Evolutionary conservation across 129 eudicot species (phyloP), one percentile per base, ranked within the genome.

Genomic region (Pulicaria dysenterica): DNA sequence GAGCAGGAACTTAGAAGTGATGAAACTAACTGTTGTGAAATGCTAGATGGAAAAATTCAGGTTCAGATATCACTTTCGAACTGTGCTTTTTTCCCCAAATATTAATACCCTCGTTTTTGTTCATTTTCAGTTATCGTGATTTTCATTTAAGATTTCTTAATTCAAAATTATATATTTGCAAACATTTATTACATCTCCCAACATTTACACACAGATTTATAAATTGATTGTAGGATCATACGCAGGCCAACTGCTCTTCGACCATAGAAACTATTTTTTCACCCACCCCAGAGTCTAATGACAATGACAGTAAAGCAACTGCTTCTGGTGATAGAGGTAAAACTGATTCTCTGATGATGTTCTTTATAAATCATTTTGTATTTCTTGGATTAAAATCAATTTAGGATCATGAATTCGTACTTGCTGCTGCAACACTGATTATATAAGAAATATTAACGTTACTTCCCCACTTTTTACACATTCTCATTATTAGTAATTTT

Each of bases 241-340:
- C 81, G 34, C 49, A 73, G 62, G 83, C 69, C 77, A 82, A 88
- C 17, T 77, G 80, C 72, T 37, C 83, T 36, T 74, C 96, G 59
- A 76, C 77, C 63, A 48, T 75, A 13, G 92, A 80, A 76, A 83
- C 96, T 37, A 85, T 92, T 14, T 92, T 89, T 73, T 92, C 95
- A 42, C 96, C 91, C 40, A 74, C 76, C 64, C 70, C 73, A 57
- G 89, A 85, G 78, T 82, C 89, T 15, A 78, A 70, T 67, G 89
- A 77, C 24, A 67, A 48, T 79, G 79, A 41, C 42, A 72, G 69
- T 69, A 89, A 78, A 60, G 67, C 78, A 72, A 49, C 79, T 71
- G 39, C 56, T 57, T 69, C 67, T 24, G 36, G 64, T 37, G 66
- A 64, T 83, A 83, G 82, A 77, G 98, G 98, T 87, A 85, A 42